Evolutionary conservation across 1,284 basidiomycete species (phyloP).

Genomic region (Wallemia hederae): DNA sequence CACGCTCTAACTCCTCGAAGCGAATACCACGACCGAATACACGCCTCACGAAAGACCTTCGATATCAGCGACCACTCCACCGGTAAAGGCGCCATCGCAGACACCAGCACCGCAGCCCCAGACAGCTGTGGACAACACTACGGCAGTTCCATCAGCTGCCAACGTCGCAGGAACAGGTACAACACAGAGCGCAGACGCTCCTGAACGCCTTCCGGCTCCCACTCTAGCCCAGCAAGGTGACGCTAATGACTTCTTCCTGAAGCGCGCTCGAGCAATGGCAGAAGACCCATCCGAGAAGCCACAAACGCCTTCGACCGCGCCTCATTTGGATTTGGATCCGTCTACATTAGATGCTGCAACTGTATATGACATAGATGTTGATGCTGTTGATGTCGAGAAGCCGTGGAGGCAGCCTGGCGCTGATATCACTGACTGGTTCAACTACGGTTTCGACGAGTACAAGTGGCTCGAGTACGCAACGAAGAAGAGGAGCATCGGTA

Average conservation of each 20-base stretch:
- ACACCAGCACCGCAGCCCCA: neutral
- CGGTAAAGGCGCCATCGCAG: neutral
- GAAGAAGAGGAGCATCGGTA: conserved; percentile 48
- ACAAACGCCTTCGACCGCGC: neutral
- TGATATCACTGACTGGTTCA: conserved; percentile 93
- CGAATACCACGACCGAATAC: neutral
- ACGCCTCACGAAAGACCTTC: neutral
- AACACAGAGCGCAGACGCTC: neutral
- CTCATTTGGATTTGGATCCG: neutral
- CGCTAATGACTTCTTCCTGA: neutral
- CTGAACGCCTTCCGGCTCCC: neutral
- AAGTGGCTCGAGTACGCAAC: conserved; percentile 79
- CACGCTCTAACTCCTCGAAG: neutral
- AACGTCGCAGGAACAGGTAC: neutral
- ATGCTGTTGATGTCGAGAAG: conserved; percentile 43
- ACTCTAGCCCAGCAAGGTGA: neutral
- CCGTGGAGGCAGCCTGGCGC: conserved; percentile 78
- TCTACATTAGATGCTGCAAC: conserved; percentile 34
- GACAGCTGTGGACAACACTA: neutral
- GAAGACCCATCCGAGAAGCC: neutral
- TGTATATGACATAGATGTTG: conserved; percentile 66
- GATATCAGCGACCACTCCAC: neutral
- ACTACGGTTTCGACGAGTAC: conserved; percentile 94
- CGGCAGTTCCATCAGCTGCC: neutral
- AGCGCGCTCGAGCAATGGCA: neutral